Evolutionary conservation across 768 basidiomycete species (phyloP), one percentile per base, ranked within the genome.

Genomic region (Mrakia frigida): DNA sequence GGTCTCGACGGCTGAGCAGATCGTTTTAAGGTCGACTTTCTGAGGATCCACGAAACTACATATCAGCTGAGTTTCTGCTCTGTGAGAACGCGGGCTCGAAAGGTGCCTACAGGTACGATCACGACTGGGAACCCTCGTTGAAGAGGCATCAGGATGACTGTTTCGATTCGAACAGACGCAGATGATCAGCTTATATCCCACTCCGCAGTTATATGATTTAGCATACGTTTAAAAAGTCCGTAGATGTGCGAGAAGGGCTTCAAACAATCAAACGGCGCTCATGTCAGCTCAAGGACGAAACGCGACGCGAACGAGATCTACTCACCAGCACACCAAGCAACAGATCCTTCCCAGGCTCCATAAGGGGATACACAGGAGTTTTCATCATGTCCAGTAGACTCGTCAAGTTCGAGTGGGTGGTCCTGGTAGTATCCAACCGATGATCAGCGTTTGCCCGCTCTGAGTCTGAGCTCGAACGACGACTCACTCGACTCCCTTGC

Each of bases 11-110:
- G 87, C 85, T 16, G 86, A 84, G 78, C 91, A 90, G 80, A 92
- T 92, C 71, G 84, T 82, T 0, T 84, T 84, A 0, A 91, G 90
- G 78, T 94, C 90, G 81, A 94, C 95, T 46, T 77, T 77, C 88
- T 87, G 1, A 87, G 16, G 14, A 18, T 14, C 10, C 5, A 14
- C 46, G 9, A 21, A 28, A n/a, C 21, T 31, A 18, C 25, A n/a
- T 1, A 39, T 52, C 31, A 13, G 59, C 39, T 28, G 33, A 39
- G 35, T 21, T 2, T 6, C 23, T 39, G 1, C 39, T 52, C 6
- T 28, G 53, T 3, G 5, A 9, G n/a, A 4, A 23, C 21, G 1
- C 35, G 35, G 3, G 53, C 7, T 13, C 14, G 39, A 33, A 46
- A 3, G 16, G 65, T 61, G 16, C 69, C n/a, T 21, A 76, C 75